Evolutionary conservation across 2,329 filamentous ascomycete species (phyloP), one percentile per base, ranked within the genome.

Genomic region (Trichophyton equinum): DNA sequence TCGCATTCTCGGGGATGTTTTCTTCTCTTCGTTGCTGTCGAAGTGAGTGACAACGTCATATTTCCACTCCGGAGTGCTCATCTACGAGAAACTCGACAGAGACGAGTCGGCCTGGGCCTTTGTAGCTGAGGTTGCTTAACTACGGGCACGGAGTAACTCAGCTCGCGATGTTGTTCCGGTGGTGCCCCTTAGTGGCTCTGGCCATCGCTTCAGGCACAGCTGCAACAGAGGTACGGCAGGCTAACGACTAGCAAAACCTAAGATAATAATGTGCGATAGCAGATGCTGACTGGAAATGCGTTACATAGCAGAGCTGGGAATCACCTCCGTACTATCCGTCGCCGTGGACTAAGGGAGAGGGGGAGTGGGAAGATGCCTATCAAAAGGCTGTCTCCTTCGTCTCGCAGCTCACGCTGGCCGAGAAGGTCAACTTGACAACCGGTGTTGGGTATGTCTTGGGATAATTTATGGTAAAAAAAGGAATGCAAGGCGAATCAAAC

Each of bases 361-460:
- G 87, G 9, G 77, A 82, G 51, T 96, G 91, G 91, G 80, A 82
- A 60, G 81, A 84, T 5, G 89, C 90, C 44, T 91, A 95, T 67
- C 76, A 75, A 20, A 85, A 87, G 72, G 91, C 91, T 0, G 84
- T 82, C 66, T 82, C 80, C 2, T 92, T 96, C 68, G 90, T 96
- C 53, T 87, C 86, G 8, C 85, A 91, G 71, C 76, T 96, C 74
- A 95, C 90, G 0, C 79, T 96, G 40, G 71, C 85, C 9, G 91
- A 96, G 73, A 96, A 96, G 77, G 90, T 97, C 74, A 97, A 97
- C 73, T 73, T 99, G 65, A 97, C 92, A 2, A 96, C 91, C 0
- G 92, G 92, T 72, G 83, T 87, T 65, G 91, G 91, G 82, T 92
- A 76, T 73, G 84, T 76, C 66, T 47, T 22, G n/a, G 44, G 9